Percentiles rank a stretch among this genome's conserved stretches.
Evolutionary conservation across 1,284 basidiomycete species (phyloP).

Genomic region (Fistulinella cinereoalba): DNA sequence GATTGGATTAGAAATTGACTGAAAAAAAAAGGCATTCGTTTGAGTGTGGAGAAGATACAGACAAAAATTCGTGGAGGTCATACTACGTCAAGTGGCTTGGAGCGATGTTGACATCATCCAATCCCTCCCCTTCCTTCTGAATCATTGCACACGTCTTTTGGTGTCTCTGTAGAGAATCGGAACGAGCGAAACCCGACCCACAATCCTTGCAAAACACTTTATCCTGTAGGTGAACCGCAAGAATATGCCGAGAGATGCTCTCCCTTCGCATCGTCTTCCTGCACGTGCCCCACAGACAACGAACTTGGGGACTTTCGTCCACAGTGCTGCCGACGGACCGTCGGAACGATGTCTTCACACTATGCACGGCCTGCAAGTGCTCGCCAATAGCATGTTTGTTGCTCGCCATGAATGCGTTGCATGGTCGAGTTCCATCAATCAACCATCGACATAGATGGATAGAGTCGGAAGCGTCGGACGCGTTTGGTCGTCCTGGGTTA

Average conservation of each 20-base stretch:
- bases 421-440: neutral
- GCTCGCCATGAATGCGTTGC: constrained; percentile 1
- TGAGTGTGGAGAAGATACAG: no score
- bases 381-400: constrained; percentile 14
- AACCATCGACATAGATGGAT: constrained; percentile 14
- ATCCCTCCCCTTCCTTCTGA: neutral
- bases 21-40: no score
- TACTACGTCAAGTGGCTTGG: neutral
- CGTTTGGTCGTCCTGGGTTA: neutral
- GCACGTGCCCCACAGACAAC: constrained; percentile 18
- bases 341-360: neutral
- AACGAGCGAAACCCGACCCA: constrained; percentile 18
- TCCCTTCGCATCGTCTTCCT: constrained; percentile 20
- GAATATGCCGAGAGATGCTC: constrained; percentile 25
- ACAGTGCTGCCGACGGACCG: neutral
- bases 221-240: constrained; percentile 20
- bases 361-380: constrained; percentile 14
- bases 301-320: constrained; percentile 2
- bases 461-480: neutral
- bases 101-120: neutral
- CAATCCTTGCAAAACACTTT: constrained; percentile 20
- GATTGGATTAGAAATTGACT: no score
- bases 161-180: constrained; percentile 27
- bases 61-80: neutral
- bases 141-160: constrained; percentile 4